phyloP scores from a whole-genome alignment of 108 stramenopile species.

The Pseudonitzschia pungens region DNA sequence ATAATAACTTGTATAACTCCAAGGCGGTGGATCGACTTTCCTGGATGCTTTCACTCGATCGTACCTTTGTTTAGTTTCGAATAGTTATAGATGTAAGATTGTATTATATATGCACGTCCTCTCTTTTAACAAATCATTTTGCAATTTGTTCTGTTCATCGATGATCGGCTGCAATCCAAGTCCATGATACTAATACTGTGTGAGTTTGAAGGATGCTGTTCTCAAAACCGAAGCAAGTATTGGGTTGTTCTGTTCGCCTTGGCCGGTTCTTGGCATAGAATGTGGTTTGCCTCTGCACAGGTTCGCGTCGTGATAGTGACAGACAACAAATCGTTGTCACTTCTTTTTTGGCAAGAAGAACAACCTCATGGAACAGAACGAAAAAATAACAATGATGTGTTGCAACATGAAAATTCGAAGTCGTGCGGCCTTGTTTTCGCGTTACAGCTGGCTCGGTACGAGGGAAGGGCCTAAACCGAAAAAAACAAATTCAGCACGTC shows the following conservation, averaged over 20 bases:
- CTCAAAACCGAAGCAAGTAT: not conserved
- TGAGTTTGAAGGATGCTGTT: not conserved
- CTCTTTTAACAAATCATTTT: not conserved
- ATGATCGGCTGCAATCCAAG: not conserved
- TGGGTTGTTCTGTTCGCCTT: not conserved
- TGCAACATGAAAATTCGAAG: not conserved
- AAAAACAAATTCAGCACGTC: too few relatives aligned
- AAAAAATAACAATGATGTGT: not conserved
- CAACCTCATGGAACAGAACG: not conserved
- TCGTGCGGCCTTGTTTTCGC: not conserved
- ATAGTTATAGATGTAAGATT: not conserved
- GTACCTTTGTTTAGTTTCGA: not conserved
- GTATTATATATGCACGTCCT: not conserved
- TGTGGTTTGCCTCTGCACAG: not conserved
- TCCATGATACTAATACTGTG: not conserved
- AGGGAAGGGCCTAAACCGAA: too few relatives aligned
- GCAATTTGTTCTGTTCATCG: not conserved
- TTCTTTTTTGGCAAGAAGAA: conserved; percentile 4
- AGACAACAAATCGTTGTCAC: not conserved
- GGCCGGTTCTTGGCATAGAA: not conserved
- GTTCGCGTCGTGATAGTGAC: not conserved
- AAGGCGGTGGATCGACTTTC: not conserved
- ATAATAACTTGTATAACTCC: not conserved
- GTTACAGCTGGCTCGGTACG: not conserved
- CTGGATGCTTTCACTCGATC: not conserved